Evolutionary conservation across 73 alveolate genomes (phyloP).

Genomic region (Paramecium primaurelia): DNA sequence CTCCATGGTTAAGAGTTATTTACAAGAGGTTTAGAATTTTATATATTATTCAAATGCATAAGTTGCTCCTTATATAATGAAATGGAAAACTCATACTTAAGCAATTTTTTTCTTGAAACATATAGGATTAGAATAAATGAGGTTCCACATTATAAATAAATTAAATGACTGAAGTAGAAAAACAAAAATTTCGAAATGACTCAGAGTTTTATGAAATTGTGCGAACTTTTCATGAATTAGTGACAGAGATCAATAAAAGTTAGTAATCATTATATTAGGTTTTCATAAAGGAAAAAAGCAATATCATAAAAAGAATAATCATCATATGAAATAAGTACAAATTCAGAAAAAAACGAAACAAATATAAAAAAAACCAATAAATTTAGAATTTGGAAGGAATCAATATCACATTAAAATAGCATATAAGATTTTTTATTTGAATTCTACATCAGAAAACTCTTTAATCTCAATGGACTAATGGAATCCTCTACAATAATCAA

Average conservation of each 20-base stretch:
- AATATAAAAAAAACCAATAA: neutral
- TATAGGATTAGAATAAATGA: neutral
- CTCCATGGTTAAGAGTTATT: neutral
- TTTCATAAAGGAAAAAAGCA: neutral
- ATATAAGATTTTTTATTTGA: neutral
- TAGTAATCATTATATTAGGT: neutral
- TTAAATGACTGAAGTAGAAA: slow-evolving; percentile 3
- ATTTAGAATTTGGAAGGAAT: neutral
- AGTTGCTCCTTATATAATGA: neutral
- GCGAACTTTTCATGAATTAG: neutral
- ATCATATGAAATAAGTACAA: neutral
- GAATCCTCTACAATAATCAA: neutral
- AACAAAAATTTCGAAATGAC: neutral
- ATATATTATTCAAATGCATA: neutral
- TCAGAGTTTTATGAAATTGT: slow-evolving; percentile 31
- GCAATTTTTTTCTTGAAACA: slow-evolving; percentile 32
- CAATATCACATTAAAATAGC: neutral
- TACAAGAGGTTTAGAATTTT: neutral
- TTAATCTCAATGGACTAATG: neutral
- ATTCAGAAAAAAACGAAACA: neutral
- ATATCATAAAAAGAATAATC: neutral
- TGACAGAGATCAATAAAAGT: slow-evolving; percentile 26
- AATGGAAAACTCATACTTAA: neutral
- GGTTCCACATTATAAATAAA: slow-evolving; percentile 22
- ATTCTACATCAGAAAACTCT: neutral